Evolutionary conservation across 2,329 filamentous ascomycete species (phyloP), one percentile per base, ranked within the genome.

Genomic region (Xylariales sp.): DNA sequence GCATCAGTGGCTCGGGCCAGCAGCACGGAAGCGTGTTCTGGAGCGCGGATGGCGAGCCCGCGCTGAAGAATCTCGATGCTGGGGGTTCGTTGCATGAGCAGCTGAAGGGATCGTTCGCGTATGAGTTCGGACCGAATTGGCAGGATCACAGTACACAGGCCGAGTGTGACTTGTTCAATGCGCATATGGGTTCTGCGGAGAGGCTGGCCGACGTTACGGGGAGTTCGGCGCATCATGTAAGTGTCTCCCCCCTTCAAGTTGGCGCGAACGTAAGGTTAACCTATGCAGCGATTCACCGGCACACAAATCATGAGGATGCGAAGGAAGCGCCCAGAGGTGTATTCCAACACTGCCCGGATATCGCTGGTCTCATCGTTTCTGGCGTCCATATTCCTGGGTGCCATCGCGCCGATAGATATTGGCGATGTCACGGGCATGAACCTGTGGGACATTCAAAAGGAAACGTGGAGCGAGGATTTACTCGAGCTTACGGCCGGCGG

Each of bases 1-100:
- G 88, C 21, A 76, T 98, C 52, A 91, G 87, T 56, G 93, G 89
- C 48, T 90, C 91, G 12, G 90, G 93, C 41, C 94, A 97, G 76
- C 93, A 98, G 71, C 93, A 97, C 64, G 93, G 93, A 24, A 97
- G 91, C 61, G 89, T 97, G 20, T 97, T 93, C 68, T 97, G 91
- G 91, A 85, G 78, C 44, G 62, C 69, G 32, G 68, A 81, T 43
- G 90, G 87, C 5, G 84, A 86, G 58, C 56, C 63, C 6, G 57
- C 84, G 31, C 73, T 97, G 31, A 66, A 61, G 4, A 67, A 56
- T 10, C 67, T 97, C 31, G 73, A 87, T 50, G 59, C 74, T 3
- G 65, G 65, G 15, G 77, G 76, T 58, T 66, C 74, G 1, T 68
- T 97, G 34, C 74, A 86, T 37, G 80, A 86, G 46, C 89, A 95